Conservation (phyloP, 805 yeast species). For the Starmerella ratchasimensis region DNA sequence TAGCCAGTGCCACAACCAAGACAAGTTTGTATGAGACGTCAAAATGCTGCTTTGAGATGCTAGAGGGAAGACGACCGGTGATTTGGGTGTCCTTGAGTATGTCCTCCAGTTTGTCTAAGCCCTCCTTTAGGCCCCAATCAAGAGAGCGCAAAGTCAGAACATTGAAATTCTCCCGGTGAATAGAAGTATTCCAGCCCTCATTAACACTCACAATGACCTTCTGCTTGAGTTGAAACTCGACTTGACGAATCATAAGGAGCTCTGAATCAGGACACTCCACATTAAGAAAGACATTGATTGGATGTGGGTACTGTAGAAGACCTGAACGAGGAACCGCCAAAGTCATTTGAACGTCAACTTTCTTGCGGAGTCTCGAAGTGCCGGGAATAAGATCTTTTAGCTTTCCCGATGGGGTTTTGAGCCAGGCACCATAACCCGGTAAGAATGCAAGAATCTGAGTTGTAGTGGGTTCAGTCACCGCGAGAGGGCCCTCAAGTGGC, state of each 20-base stretch:
- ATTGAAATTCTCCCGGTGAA: constrained; percentile 3
- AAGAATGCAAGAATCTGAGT: constrained; percentile 1
- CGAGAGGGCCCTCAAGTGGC: neutral
- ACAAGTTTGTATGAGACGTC: constrained; percentile 14
- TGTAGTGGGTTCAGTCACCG: neutral
- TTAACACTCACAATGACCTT: constrained; percentile 14
- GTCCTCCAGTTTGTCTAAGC: constrained; percentile 7
- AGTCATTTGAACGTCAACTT: constrained; percentile 2
- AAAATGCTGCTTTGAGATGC: constrained; percentile 11
- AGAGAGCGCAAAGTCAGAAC: neutral
- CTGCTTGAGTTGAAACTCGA: constrained; percentile 10
- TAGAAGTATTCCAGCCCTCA: constrained; percentile 11
- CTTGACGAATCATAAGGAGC: constrained; percentile 5
- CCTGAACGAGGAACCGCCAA: constrained; percentile 12
- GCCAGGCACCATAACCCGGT: constrained; percentile 13
- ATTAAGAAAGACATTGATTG: constrained; percentile 4
- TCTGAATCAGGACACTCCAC: constrained; percentile 4
- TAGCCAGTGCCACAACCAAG: constrained; percentile 7
- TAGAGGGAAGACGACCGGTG: constrained; percentile 9
- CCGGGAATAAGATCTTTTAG: constrained; percentile 13
- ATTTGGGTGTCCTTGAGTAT: constrained; percentile 1
- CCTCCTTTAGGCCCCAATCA: constrained; percentile 9
- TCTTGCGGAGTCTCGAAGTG: constrained; percentile 4
- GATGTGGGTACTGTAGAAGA: constrained; percentile 10
- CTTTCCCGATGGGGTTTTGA: constrained; percentile 11